These are phyloP conservation scores for Pythium phragmiticola DNA, from an alignment of 352 stramenopile species.

Conservation along the genomic window DNA sequence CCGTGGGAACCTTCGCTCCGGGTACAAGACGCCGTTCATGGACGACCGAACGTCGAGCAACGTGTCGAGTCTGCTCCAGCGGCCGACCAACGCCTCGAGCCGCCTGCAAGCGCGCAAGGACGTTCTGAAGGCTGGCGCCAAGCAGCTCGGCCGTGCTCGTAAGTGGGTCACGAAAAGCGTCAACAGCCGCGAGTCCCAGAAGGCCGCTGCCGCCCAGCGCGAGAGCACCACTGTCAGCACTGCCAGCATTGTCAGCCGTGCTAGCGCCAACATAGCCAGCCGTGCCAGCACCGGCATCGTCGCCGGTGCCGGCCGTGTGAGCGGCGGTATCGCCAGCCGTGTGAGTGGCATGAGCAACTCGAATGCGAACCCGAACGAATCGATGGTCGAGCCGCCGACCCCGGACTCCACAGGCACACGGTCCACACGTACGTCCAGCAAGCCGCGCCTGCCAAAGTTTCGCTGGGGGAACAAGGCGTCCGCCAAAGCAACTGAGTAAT, in stretches of 20 bases:
- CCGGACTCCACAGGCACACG: neutral
- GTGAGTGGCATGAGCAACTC: neutral
- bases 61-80: slow-evolving; percentile 24
- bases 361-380: neutral
- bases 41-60: slow-evolving; percentile 23
- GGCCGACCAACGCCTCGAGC: slow-evolving; percentile 9
- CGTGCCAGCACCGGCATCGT: too few relatives aligned
- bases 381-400: neutral
- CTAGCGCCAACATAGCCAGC: too few relatives aligned
- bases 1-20: neutral
- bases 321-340: too few relatives aligned
- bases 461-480: slow-evolving; percentile 35
- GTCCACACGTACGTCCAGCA: slow-evolving; percentile 2
- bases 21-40: slow-evolving; percentile 14
- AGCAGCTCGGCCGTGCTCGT: slow-evolving; percentile 14
- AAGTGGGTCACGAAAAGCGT: slow-evolving; percentile 13
- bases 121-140: slow-evolving; percentile 90
- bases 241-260: too few relatives aligned
- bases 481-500: slow-evolving; percentile 1
- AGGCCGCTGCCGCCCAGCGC: neutral
- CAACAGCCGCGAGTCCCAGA: slow-evolving; percentile 4
- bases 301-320: too few relatives aligned
- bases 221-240: too few relatives aligned
- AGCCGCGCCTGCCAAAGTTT: slow-evolving; percentile 31
- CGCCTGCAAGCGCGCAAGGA: slow-evolving; percentile 14